phyloP scores from a whole-genome alignment of 768 basidiomycete genomes.

The Tubosaeta sp. region DNA sequence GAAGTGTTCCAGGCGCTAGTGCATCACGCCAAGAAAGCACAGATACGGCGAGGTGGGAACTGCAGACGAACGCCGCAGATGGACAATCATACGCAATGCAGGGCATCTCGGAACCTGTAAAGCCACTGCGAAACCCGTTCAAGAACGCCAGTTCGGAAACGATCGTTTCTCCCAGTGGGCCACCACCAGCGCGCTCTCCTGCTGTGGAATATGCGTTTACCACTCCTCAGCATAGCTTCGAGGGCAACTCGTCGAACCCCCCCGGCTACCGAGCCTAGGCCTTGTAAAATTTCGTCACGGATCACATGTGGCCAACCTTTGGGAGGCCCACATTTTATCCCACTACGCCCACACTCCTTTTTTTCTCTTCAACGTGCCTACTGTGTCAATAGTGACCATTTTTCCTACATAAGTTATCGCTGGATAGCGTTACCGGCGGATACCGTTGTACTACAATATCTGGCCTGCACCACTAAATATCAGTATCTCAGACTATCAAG shows the following conservation, averaged over 20 bases:
- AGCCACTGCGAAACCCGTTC: constrained; percentile 24
- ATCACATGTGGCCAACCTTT: not conserved
- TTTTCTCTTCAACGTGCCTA: not conserved
- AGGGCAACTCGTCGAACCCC: constrained; percentile 11
- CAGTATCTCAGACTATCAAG: not conserved
- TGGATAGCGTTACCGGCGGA: constrained; percentile 4
- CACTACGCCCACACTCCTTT: constrained; percentile 6
- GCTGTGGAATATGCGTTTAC: constrained; percentile 23
- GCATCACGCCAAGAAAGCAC: constrained; percentile 25
- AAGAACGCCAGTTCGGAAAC: constrained; percentile 21
- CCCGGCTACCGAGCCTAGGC: constrained; percentile 16
- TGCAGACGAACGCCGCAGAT: constrained; percentile 23
- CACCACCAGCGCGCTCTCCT: constrained; percentile 7
- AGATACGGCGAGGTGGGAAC: constrained; percentile 30
- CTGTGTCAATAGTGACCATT: constrained; percentile 3
- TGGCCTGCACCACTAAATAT: constrained; percentile 7
- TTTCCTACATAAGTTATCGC: constrained; percentile 23
- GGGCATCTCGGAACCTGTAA: constrained; percentile 12
- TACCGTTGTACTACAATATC: constrained; percentile 17
- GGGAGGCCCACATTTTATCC: not conserved
- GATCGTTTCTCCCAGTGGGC: constrained; percentile 8
- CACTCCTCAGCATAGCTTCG: constrained; percentile 23
- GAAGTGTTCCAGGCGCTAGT: constrained; percentile 9
- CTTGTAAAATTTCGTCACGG: not conserved
- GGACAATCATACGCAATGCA: constrained; percentile 24